phyloP scores from a whole-genome alignment of 352 stramenopile genomes.

The Poterioochromonas sp. region DNA sequence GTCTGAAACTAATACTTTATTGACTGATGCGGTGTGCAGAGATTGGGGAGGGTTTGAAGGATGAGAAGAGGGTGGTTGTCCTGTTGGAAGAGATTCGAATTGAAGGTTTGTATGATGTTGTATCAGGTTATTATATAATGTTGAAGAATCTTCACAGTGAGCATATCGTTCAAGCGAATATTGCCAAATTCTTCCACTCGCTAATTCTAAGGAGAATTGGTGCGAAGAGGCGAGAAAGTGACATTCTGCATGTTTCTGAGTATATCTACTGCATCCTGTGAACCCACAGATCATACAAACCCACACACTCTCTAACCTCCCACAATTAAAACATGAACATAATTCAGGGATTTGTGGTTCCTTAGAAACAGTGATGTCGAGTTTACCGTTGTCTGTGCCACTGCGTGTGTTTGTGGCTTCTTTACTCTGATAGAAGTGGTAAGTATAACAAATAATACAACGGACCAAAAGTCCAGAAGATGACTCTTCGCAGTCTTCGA shows the following conservation, averaged over 20 bases:
- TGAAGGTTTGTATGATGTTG: not conserved
- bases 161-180: not conserved
- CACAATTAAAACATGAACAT: not conserved
- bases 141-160: not conserved
- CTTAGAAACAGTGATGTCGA: not conserved
- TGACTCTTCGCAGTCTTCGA: no score
- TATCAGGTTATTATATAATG: not conserved
- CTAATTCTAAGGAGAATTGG: not conserved
- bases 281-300: constrained; percentile 17
- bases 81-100: not conserved
- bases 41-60: not conserved
- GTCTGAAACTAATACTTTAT: not conserved
- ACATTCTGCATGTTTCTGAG: not conserved
- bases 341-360: not conserved
- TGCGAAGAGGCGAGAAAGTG: not conserved
- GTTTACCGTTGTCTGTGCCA: no score
- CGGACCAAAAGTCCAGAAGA: not conserved
- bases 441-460: not conserved
- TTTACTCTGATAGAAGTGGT: not conserved
- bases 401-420: not conserved
- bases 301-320: constrained; percentile 4
- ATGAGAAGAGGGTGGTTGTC: not conserved
- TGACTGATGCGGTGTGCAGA: not conserved
- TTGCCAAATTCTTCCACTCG: constrained; percentile 1
- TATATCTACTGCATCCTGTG: constrained; percentile 22